Evolutionary conservation across 257 asterid genomes (phyloP).

Genomic region (Ballota nigra): DNA sequence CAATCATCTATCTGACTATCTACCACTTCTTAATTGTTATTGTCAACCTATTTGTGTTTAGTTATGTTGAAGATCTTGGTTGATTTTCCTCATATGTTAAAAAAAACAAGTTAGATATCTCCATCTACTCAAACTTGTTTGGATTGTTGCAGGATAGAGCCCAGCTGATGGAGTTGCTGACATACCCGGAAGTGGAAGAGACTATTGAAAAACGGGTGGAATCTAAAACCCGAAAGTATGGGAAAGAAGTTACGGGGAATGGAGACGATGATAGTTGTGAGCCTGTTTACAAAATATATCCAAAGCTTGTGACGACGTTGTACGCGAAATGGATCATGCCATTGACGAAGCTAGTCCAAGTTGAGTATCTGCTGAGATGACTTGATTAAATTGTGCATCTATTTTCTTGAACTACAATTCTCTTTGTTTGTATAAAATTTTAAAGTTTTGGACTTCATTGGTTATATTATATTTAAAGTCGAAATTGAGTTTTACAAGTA

Average conservation of each 20-base stretch:
- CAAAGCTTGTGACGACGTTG: slow-evolving; percentile 63
- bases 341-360: slow-evolving; percentile 86
- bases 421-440: no score
- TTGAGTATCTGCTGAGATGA: slow-evolving; percentile 74
- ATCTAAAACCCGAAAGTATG: slow-evolving; percentile 64
- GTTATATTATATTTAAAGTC: no score
- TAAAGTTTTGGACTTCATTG: no score
- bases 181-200: slow-evolving; percentile 73
- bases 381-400: slow-evolving; percentile 57
- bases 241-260: slow-evolving; percentile 44
- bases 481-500: neutral
- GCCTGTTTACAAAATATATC: slow-evolving; percentile 69
- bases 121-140: neutral
- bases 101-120: neutral
- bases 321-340: slow-evolving; percentile 94
- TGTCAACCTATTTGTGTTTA: no score
- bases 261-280: slow-evolving; percentile 32
- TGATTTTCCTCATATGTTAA: neutral
- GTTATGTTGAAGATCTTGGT: no score
- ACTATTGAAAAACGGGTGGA: slow-evolving; percentile 64
- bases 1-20: no score
- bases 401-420: no score
- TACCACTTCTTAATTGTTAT: no score
- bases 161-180: slow-evolving; percentile 65
- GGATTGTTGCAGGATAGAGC: slow-evolving; percentile 45